These are phyloP conservation scores for Geotrichum candidum DNA, from an alignment of 1,139 yeast species.

Conservation along the genomic window DNA sequence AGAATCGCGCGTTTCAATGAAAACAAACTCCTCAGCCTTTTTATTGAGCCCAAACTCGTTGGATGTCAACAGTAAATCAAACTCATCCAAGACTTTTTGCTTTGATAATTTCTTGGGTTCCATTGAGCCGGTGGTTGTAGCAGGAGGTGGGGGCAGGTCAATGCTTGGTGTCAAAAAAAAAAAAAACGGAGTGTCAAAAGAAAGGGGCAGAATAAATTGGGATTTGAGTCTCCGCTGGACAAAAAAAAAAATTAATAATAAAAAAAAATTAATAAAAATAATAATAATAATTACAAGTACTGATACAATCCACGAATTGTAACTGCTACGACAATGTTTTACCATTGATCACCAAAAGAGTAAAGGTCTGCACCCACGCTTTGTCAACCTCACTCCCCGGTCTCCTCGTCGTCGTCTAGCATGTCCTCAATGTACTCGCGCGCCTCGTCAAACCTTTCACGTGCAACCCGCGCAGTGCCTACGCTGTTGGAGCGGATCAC, in stretches of 20 bases:
- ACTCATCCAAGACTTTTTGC: not conserved
- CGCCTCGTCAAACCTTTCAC: constrained; percentile 81
- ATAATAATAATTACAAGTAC: not conserved
- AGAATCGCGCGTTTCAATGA: not conserved
- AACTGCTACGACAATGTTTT: not conserved
- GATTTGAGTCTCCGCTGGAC: not conserved
- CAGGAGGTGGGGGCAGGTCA: not conserved
- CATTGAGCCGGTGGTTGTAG: not conserved
- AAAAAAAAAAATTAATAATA: not conserved
- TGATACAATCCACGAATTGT: not conserved
- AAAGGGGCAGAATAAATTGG: not conserved
- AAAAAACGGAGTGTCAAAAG: not conserved
- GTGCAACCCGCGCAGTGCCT: constrained; percentile 69
- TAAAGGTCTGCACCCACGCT: no score
- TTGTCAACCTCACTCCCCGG: not conserved
- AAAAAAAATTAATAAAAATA: not conserved
- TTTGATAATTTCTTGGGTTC: not conserved
- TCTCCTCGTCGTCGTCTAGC: constrained; percentile 40
- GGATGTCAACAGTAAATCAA: not conserved
- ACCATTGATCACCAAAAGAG: not conserved
- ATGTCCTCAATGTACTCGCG: constrained; percentile 77
- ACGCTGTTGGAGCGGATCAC: constrained; percentile 63
- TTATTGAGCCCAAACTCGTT: not conserved
- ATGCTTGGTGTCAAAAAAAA: not conserved
- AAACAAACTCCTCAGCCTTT: not conserved